Evolutionary conservation across 164 flowering plant genomes (phyloP).

Genomic region (Macadamia integrifolia): DNA sequence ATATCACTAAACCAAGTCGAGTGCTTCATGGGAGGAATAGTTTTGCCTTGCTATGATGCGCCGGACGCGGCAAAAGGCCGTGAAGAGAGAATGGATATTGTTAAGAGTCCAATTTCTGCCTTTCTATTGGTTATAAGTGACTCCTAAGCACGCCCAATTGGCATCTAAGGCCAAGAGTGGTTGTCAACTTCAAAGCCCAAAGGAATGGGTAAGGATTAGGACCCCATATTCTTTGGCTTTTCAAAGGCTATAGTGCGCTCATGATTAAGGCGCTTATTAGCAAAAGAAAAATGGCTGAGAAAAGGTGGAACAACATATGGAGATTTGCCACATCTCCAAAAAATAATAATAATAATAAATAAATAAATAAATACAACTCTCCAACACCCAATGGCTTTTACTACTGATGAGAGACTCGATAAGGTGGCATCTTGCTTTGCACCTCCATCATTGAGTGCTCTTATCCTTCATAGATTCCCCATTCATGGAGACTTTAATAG

Average conservation of each 20-base stretch:
- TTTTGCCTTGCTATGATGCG: background rate
- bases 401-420: background rate
- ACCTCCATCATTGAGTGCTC: constrained; percentile 1
- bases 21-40: constrained; percentile 6
- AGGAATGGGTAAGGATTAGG: no score
- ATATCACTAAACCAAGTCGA: background rate
- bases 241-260: background rate
- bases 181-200: no score
- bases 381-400: background rate
- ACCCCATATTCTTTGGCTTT: no score
- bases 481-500: background rate
- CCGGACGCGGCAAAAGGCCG: constrained; percentile 4
- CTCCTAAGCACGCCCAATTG: no score
- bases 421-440: constrained; percentile 5
- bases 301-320: no score
- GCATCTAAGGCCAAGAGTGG: no score
- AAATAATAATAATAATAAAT: no score
- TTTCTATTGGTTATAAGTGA: no score
- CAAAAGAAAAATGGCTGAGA: background rate
- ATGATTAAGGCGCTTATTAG: constrained; percentile 5
- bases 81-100: background rate
- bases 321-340: no score
- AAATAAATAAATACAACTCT: no score
- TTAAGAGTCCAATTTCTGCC: background rate
- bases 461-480: constrained; percentile 1